These are phyloP conservation scores for Tricholoma sp. DNA, from an alignment of 768 basidiomycete genomes.

Conservation along the genomic window DNA sequence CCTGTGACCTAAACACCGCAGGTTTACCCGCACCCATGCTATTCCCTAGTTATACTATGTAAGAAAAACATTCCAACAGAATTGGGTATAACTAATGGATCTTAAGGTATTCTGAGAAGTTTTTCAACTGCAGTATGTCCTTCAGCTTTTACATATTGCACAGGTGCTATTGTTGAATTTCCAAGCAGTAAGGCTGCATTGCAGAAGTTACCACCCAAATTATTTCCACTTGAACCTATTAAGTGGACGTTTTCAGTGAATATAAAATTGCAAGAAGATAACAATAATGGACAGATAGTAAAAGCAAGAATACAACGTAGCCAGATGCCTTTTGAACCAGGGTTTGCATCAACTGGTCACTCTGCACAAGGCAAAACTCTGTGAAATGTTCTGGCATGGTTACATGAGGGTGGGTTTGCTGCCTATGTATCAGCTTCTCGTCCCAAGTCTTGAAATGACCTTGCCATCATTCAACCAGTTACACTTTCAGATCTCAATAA, in stretches of 20 bases:
- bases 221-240: background rate
- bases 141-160: conserved; percentile 2
- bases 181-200: conserved; percentile 14
- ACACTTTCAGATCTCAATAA: background rate
- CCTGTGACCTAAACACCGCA: too few relatives aligned
- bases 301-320: background rate
- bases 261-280: background rate
- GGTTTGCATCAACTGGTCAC: too few relatives aligned
- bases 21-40: too few relatives aligned
- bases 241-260: background rate
- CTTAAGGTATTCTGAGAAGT: conserved; percentile 18
- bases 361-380: background rate
- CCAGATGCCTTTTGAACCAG: background rate
- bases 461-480: background rate
- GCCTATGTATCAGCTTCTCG: background rate
- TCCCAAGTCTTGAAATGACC: background rate
- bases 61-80: conserved; percentile 23
- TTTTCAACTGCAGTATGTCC: conserved; percentile 14
- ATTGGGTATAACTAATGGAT: conserved; percentile 24
- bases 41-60: conserved; percentile 24
- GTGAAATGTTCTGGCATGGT: background rate
- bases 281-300: background rate
- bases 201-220: background rate
- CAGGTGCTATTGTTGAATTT: conserved; percentile 7
- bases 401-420: background rate